Evolutionary conservation across 1,139 yeast genomes (phyloP), one percentile per base, ranked within the genome.

Genomic region (Pichia sp.): DNA sequence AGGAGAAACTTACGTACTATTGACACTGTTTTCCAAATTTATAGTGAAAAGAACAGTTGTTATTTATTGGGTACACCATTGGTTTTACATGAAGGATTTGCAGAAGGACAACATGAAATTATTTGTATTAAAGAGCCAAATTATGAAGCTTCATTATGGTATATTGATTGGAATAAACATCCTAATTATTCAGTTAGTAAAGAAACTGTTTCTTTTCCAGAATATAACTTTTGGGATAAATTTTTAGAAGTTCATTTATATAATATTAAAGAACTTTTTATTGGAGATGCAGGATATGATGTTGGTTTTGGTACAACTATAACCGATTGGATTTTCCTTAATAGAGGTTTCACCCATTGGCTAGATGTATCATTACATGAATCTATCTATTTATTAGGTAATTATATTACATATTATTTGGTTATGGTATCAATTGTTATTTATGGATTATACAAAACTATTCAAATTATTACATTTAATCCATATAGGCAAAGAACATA

Each of bases 21-120:
- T 2, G 75, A 72, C 42, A 59, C 81, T 1, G 64, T 76, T 2
- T 77, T 86, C 55, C 78, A 75, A 52, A 60, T 87, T 16, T 60
- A 66, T 31, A 87, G 81, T 56, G 63, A 65, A n/a, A 76, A 79
- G 20, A 73, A 77, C 13, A 64, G 65, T 21, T 86, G 95, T 59
- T 66, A 68, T 16, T 56, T 86, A 37, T 59, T 83, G 48, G 73
- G 83, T 7, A 93, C 85, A 54, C 72, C 70, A 26, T 69, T 69
- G 7, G 70, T 66, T 50, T 64, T 86, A 31, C 93, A 93, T 4
- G 48, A 50, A 25, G 68, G 67, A 1, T 81, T 88, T 87, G 93
- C 79, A 0, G 68, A 68, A 48, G 66, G 68, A 26, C 93, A 83
- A 53, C 79, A 78, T 57, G 95, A 87, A 62, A 86, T 85, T 3